Base-by-base conservation (phyloP, 225 moss, liverwort and hornwort genomes). In the Pseudisothecium myosuroides region DNA sequence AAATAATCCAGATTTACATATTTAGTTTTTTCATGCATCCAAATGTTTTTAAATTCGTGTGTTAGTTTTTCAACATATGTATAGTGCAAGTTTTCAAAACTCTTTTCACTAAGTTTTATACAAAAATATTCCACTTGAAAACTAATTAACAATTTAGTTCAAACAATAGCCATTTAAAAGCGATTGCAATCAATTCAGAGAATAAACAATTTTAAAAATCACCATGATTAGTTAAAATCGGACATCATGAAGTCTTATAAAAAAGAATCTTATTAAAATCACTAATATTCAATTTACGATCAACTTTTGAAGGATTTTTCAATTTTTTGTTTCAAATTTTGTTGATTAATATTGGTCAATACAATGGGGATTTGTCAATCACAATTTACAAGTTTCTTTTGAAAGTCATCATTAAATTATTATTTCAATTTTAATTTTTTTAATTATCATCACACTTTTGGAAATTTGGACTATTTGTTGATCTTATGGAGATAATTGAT, bases 171-270 rank as follows among this genome's bases (percentile, higher is more conserved):
- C 13, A 23, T 23, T 23, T 7, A n/a, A 68, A n/a, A 68, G 22
- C 22, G 13, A n/a, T 23, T 68, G 68, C 13, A 23, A n/a, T 12
- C 10, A 68, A 68, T 68, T n/a, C 1, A 4, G 0, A n/a, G n/a
- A n/a, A 22, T 12, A 12, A n/a, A n/a, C 4, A 4, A 2, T n/a
- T 68, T n/a, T n/a, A 6, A n/a, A 12, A 68, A 68, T n/a, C 21
- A 12, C 22, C 23, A 22, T n/a, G 13, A 1, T n/a, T 22, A n/a
- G 2, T 68, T 68, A 68, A 67, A 1, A 2, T 0, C 13, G 0
- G 2, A 68, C 4, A n/a, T 22, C 19, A 68, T 13, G 0, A 7
- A 67, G 7, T 68, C 12, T n/a, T 4, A 12, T 22, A 20, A 34
- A 20, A 12, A 22, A 21, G 12, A 21, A n/a, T 10, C 22, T 21